phyloP scores from a whole-genome alignment of 495 filamentous ascomycete genomes.

The Cercophora samala region DNA sequence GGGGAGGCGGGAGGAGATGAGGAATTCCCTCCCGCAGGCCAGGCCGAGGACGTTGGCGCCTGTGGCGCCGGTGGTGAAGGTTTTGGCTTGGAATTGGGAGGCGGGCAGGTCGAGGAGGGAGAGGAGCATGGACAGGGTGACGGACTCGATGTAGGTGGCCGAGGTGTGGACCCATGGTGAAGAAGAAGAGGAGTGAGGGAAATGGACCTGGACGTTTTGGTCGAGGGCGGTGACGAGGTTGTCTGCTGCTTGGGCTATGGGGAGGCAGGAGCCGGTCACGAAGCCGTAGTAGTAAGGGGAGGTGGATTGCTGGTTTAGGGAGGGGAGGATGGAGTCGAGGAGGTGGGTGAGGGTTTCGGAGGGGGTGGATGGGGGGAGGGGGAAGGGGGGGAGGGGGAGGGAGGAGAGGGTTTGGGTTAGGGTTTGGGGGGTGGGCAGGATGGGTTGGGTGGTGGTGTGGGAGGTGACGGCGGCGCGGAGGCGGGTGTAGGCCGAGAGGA shows the following conservation, averaged over 20 bases:
- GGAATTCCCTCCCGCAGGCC: conserved; percentile 69
- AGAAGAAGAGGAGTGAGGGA: conserved; percentile 44
- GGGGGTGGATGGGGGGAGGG: conserved; percentile 26
- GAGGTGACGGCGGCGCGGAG: conserved; percentile 15
- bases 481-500: conserved; percentile 19
- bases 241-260: conserved; percentile 81
- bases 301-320: conserved; percentile 60
- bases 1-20: conserved; percentile 47
- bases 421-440: conserved; percentile 13
- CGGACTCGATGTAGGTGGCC: conserved; percentile 69
- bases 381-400: conserved; percentile 25
- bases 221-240: conserved; percentile 73
- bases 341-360: conserved; percentile 42
- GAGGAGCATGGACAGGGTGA: conserved; percentile 63
- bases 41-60: conserved; percentile 80
- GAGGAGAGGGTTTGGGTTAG: conserved; percentile 27
- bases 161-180: conserved; percentile 54
- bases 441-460: conserved; percentile 2
- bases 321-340: conserved; percentile 59
- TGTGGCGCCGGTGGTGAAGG: conserved; percentile 88
- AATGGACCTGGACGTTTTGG: conserved; percentile 82
- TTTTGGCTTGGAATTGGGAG: conserved; percentile 54
- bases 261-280: conserved; percentile 76
- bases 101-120: conserved; percentile 58
- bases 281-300: conserved; percentile 77